Base-by-base conservation (phyloP, 345 rosid genomes). In the Luvunga scandens region DNA sequence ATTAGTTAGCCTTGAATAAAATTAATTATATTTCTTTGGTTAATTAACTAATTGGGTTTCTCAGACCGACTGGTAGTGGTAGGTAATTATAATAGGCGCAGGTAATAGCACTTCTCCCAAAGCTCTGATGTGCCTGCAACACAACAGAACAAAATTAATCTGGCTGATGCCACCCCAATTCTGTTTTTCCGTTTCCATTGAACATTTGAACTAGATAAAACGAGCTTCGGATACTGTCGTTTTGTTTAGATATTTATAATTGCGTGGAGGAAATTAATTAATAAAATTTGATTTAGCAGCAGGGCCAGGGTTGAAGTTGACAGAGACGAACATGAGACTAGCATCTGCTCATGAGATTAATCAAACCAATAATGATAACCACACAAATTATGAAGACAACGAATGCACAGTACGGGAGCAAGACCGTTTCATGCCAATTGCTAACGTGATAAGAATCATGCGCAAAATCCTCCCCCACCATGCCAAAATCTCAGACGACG, bases 361-460 rank as follows among this genome's bases (percentile, higher is more conserved):
- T 71, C 83, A 77, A 63, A 65, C 38, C 19, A 71, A 36, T 66
- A 80, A 48, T 71, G 57, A 73, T 79, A 65, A 25, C 73, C 78
- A 70, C 8, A 31, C 78, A 2, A 27, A 75, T 1, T 67, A 65
- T 2, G 94, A 88, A 21, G 89, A 85, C 79, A 88, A 84, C 71
- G 98, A 88, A 72, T 91, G 93, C 82, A 77, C 79, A 38, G 94
- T 93, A 38, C 86, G 98, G 34, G 98, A 95, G 77, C 98, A 95
- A 83, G 98, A 95, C 80, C 89, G 90, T 60, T 95, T 91, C 91
- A 92, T 93, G 98, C 98, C 98, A 24, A 93, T 95, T 6, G 98
- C 98, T 1, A 93, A 95, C 27, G 97, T 95, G 79, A 95, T 91
- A 76, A 77, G 98, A 75, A 95, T 95, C 83, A 93, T 95, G 98